phyloP scores from a whole-genome alignment of 768 basidiomycete genomes.

The Xanthoconium purpureum region DNA sequence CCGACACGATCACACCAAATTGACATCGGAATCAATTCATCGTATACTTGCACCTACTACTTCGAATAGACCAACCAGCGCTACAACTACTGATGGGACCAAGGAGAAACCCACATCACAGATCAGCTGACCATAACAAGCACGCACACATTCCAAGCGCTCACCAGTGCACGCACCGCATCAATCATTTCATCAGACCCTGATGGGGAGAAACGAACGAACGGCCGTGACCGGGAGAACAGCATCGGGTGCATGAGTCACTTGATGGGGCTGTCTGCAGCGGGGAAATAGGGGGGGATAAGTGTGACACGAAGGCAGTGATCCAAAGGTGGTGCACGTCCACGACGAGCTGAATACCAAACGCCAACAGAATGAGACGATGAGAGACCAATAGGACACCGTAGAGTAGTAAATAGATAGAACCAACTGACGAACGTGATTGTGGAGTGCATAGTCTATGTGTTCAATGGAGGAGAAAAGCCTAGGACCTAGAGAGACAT shows the following conservation, averaged over 20 bases:
- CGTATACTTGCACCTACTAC: constrained; percentile 15
- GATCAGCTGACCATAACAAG: neutral
- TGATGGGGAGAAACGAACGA: constrained; percentile 43
- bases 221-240: constrained; percentile 18
- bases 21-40: constrained; percentile 10
- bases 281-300: neutral
- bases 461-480: constrained; percentile 14
- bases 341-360: neutral
- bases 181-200: constrained; percentile 45
- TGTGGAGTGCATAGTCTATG: constrained; percentile 17
- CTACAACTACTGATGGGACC: neutral
- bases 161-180: constrained; percentile 38
- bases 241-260: constrained; percentile 19
- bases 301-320: neutral
- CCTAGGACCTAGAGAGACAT: constrained; percentile 10
- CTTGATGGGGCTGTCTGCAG: constrained; percentile 2
- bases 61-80: constrained; percentile 6
- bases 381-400: constrained; percentile 21
- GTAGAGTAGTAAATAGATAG: constrained; percentile 30
- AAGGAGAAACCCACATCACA: neutral
- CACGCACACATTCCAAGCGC: constrained; percentile 35
- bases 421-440: constrained; percentile 14
- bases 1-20: neutral
- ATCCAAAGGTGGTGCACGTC: constrained; percentile 1
- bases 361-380: constrained; percentile 9